A percentile compares a stretch with the other conserved stretches of the same genome.
Evolutionary conservation across 179 eudicot species (phyloP).

Genomic region (Nepenthes alata): DNA sequence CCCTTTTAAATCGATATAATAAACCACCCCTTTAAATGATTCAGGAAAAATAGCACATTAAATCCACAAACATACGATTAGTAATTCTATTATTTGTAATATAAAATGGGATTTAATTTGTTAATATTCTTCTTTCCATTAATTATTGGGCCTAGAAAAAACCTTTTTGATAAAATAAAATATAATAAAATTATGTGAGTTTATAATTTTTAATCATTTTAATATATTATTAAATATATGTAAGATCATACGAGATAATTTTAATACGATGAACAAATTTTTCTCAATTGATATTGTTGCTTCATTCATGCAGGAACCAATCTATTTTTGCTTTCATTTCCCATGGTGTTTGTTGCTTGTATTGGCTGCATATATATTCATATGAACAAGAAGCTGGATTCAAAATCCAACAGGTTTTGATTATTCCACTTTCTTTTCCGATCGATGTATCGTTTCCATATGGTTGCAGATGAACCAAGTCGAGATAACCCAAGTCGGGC

Average conservation of each 20-base stretch:
- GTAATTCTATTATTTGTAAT: too few relatives aligned
- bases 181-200: too few relatives aligned
- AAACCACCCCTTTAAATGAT: too few relatives aligned
- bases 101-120: too few relatives aligned
- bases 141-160: background rate
- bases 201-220: too few relatives aligned
- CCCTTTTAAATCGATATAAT: too few relatives aligned
- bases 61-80: too few relatives aligned
- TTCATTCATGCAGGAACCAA: constrained; percentile 32
- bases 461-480: background rate
- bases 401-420: constrained; percentile 19
- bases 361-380: constrained; percentile 48
- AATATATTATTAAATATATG: too few relatives aligned
- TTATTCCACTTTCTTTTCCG: background rate
- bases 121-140: background rate
- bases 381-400: constrained; percentile 22
- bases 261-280: background rate
- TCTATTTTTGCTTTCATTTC: constrained; percentile 46
- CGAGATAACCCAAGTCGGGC: too few relatives aligned
- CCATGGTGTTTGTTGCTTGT: constrained; percentile 37
- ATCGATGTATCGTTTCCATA: background rate
- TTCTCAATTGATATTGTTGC: too few relatives aligned
- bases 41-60: too few relatives aligned
- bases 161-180: background rate
- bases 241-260: too few relatives aligned